Percentiles rank a stretch among this genome's conserved stretches.
These are phyloP conservation scores for Phytopythium boreale DNA, from an alignment of 352 stramenopile genomes.

Conservation along the genomic window DNA sequence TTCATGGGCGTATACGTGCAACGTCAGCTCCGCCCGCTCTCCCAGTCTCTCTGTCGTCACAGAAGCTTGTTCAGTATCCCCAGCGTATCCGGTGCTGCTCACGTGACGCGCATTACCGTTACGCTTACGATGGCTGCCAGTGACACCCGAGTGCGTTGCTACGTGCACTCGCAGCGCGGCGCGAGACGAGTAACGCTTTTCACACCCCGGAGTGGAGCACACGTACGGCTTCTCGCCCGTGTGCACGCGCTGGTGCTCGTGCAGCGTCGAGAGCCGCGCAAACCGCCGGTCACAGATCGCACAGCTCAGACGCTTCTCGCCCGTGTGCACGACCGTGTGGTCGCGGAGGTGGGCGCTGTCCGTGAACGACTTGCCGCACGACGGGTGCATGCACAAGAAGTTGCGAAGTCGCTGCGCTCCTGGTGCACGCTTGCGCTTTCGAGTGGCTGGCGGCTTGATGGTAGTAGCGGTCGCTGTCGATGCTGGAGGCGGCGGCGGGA, in stretches of 20 bases:
- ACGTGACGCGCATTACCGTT: neutral
- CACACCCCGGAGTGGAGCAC: conserved; percentile 46
- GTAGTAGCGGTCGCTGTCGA: neutral
- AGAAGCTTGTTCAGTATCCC: neutral
- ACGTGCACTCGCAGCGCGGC: conserved; percentile 61
- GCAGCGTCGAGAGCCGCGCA: conserved; percentile 48
- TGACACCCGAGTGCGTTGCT: conserved; percentile 21
- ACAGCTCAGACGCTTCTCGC: conserved; percentile 60
- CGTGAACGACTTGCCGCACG: conserved; percentile 66
- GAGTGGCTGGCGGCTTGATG: conserved; percentile 4
- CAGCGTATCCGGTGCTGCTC: neutral
- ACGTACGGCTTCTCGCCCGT: conserved; percentile 70
- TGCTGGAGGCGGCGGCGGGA: conserved; percentile 9
- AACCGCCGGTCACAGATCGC: conserved; percentile 46
- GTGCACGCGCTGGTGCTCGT: conserved; percentile 66
- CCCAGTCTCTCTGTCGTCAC: neutral
- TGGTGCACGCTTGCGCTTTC: conserved; percentile 40
- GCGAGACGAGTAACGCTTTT: conserved; percentile 66
- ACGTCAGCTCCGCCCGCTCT: neutral
- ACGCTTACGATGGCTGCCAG: neutral
- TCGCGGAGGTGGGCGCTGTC: conserved; percentile 67
- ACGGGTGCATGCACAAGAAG: conserved; percentile 64
- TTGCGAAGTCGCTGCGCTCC: conserved; percentile 56
- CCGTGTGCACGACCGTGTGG: conserved; percentile 72
- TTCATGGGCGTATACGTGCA: neutral